Base-by-base conservation (phyloP, 441 rosid genomes). In the Eruca vesicaria region DNA sequence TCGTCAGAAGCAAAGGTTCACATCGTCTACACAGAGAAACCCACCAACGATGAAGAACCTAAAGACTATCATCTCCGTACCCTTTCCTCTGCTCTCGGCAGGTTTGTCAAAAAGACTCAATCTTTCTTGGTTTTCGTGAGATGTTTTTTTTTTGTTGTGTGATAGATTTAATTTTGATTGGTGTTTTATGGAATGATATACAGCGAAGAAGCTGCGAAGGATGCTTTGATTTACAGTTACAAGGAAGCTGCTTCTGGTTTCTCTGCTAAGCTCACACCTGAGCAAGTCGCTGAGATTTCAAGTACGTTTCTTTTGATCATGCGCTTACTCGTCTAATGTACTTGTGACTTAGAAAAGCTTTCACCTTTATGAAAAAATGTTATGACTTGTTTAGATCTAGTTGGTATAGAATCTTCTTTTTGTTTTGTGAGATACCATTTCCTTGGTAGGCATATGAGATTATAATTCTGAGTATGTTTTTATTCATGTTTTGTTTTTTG, bases 211-310 rank as follows among this genome's bases (percentile, higher is more conserved):
- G 55, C 55, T 15, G 55, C 98, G 2, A 89, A 85, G 75, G 84
- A 84, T 26, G 87, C 93, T 59, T 59, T 94, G 68, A 10, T 94
- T 21, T 91, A 90, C 74, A 89, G 91, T 66, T 91, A 94, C 75
- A 90, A 86, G 83, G 79, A 77, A 0, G 96, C 95, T 50, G 96
- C 95, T 1, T 82, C 88, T 50, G 97, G 97, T 4, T 94, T 94
- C 80, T 88, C 98, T 2, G 95, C 97, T 52, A 90, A 83, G 78
- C 96, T 94, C 20, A 91, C 97, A 5, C 87, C 90, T 9, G 84
- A 81, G 38, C 97, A 91, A 76, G 98, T 88, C 69, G 83, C 76
- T 0, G 86, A 88, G 68, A 82, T 91, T 0, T 84, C 90, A 0
- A 86, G 97, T 94, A 81, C 16, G 90, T 35, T 38, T 36, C 26